Evolutionary conservation across 352 stramenopile genomes (phyloP).

Genomic region (Saprolegnia diclina): DNA sequence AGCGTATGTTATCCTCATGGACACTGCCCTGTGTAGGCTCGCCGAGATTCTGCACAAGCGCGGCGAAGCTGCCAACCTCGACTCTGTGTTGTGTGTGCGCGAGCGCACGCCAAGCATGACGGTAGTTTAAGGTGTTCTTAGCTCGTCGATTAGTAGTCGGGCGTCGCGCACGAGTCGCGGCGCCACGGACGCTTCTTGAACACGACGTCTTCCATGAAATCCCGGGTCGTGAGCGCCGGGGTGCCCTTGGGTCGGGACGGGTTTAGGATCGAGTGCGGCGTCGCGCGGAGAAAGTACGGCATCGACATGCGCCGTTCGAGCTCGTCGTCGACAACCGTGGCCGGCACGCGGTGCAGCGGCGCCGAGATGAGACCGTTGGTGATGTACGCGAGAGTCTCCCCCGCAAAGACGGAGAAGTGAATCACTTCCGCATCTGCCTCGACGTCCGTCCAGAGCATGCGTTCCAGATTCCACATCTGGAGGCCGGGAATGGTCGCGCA

Average conservation of each 20-base stretch:
- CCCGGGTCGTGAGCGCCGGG: conserved; percentile 47
- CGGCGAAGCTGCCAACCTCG: neutral
- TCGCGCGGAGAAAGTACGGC: conserved; percentile 70
- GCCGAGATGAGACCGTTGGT: conserved; percentile 68
- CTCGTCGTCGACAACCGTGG: conserved; percentile 53
- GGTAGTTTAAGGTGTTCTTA: no score
- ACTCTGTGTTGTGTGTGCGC: neutral
- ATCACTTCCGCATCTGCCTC: conserved; percentile 49
- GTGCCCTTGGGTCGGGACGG: conserved; percentile 32
- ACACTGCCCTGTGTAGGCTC: no score
- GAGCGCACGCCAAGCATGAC: no score
- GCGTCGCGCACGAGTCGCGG: conserved; percentile 27
- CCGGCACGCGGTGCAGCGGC: conserved; percentile 69
- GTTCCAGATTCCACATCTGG: conserved; percentile 84
- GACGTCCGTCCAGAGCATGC: conserved; percentile 74
- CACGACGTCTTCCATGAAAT: conserved; percentile 80
- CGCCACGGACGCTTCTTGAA: conserved; percentile 79
- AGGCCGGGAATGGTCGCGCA: conserved; percentile 63
- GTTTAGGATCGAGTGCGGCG: conserved; percentile 54
- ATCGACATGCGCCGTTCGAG: conserved; percentile 75
- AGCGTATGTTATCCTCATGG: no score
- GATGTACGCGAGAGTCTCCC: conserved; percentile 65
- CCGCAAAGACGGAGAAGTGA: conserved; percentile 78
- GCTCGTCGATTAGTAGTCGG: conserved; percentile 18
- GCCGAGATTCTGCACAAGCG: neutral